phyloP scores from a whole-genome alignment of 2,329 filamentous ascomycete genomes.

The Colletotrichum orchidophilum region DNA sequence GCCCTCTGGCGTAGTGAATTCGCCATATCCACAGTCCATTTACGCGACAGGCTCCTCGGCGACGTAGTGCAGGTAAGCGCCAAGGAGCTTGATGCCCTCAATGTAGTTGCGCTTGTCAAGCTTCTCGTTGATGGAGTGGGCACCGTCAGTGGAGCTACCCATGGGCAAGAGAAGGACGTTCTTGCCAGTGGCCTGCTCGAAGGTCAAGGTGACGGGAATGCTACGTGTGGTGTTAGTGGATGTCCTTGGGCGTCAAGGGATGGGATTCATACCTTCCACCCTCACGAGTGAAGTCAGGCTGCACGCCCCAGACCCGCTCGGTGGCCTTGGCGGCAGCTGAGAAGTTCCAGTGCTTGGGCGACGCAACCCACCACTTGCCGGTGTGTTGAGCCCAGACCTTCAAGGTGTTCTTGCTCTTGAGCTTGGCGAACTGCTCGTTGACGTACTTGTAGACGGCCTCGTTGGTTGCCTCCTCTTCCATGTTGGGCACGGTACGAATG shows the following conservation, averaged over 20 bases:
- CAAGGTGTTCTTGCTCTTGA: conserved; percentile 91
- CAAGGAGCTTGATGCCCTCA: conserved; percentile 94
- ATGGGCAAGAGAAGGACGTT: conserved; percentile 95
- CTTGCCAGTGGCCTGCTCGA: conserved; percentile 97
- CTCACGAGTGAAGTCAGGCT: conserved; percentile 95
- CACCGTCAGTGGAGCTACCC: conserved; percentile 96
- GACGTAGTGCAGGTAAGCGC: conserved; percentile 95
- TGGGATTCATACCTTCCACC: conserved; percentile 76
- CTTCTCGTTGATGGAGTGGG: conserved; percentile 99
- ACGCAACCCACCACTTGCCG: conserved; percentile 99
- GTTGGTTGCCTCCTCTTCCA: conserved; percentile 93
- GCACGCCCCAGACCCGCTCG: conserved; percentile 90
- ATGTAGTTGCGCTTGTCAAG: conserved; percentile 97
- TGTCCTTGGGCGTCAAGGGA: not conserved
- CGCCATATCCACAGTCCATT: conserved; percentile 11
- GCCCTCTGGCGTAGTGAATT: not conserved
- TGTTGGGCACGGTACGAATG: conserved; percentile 95
- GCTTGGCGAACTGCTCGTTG: conserved; percentile 83
- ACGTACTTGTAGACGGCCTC: conserved; percentile 85
- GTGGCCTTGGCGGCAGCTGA: conserved; percentile 94
- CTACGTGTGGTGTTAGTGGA: conserved; percentile 52
- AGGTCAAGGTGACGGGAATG: conserved; percentile 96
- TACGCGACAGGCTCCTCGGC: conserved; percentile 79
- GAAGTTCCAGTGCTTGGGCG: conserved; percentile 99
- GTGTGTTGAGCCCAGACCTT: conserved; percentile 85